These are phyloP conservation scores for Aspergillus spinulosporus DNA, from an alignment of 2,329 filamentous ascomycete species.

Conservation along the genomic window DNA sequence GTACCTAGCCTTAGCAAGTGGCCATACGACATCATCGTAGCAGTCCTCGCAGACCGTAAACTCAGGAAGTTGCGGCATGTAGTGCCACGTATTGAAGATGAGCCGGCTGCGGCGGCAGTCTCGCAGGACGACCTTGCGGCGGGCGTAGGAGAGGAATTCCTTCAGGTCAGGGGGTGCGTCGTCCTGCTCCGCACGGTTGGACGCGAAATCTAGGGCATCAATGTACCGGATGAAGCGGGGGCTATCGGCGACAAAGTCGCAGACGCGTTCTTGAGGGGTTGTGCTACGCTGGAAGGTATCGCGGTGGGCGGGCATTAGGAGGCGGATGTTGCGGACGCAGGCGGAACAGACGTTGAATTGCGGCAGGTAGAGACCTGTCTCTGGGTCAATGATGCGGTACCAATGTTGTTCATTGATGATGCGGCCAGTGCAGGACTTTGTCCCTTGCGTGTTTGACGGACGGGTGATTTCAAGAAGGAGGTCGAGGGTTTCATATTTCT, in stretches of 20 bases:
- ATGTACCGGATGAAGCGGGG: slow-evolving; percentile 59
- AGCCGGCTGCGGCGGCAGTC: slow-evolving; percentile 68
- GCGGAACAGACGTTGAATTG: slow-evolving; percentile 74
- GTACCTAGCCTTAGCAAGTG: slow-evolving; percentile 57
- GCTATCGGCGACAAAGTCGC: slow-evolving; percentile 67
- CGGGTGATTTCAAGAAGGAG: slow-evolving; percentile 69
- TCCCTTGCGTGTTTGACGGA: slow-evolving; percentile 52
- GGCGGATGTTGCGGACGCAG: slow-evolving; percentile 71
- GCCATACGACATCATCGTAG: slow-evolving; percentile 76
- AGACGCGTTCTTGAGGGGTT: slow-evolving; percentile 56
- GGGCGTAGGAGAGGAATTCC: slow-evolving; percentile 64
- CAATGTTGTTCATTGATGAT: slow-evolving; percentile 62
- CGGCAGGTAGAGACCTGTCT: slow-evolving; percentile 62
- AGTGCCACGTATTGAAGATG: slow-evolving; percentile 71
- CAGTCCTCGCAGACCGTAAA: slow-evolving; percentile 87
- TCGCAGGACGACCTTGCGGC: slow-evolving; percentile 57
- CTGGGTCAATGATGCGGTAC: slow-evolving; percentile 72
- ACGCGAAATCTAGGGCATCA: slow-evolving; percentile 56
- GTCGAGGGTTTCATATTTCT: slow-evolving; percentile 64
- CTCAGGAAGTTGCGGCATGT: slow-evolving; percentile 70
- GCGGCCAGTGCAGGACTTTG: slow-evolving; percentile 60
- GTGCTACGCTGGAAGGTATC: slow-evolving; percentile 61
- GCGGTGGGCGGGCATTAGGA: slow-evolving; percentile 69
- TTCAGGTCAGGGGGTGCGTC: slow-evolving; percentile 53
- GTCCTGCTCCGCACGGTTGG: slow-evolving; percentile 41